Base-by-base conservation (phyloP, 306 rosid species). In the Trifolium subterraneum region DNA sequence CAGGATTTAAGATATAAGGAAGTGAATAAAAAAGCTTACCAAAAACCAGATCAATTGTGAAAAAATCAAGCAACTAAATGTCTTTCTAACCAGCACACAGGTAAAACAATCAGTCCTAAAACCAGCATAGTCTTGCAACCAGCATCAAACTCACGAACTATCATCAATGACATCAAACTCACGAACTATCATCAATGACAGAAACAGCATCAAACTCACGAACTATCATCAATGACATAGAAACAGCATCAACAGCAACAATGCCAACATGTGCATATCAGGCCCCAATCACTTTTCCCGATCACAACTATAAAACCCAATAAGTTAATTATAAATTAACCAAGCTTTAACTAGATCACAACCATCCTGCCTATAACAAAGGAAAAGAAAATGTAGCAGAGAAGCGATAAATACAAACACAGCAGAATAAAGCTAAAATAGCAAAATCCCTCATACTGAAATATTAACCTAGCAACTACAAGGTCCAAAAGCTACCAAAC, bases 301-400 rank as follows among this genome's bases (percentile, higher is more conserved):
- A 84, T 78, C 90, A 83, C 62, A 90, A 80, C 98, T 90, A 92
- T 92, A 92, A 92, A 88, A 85, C 89, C 92, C 92, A 88, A 87
- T 78, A 88, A 87, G 88, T 86, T 86, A 76, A 81, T 44, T 65
- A 84, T 84, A 74, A 86, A 75, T 73, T 78, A 73, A 85, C 68
- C 23, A 38, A 70, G 71, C 47, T 44, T 79, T 23, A 44, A 77
- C 48, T 65, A 75, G 64, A 71, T 60, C 48, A 81, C 58, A 67
- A 60, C 45, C 78, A 81, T 54, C 66, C 69, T 61, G 52, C 16
- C 6, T 27, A 71, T 56, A 73, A 29, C 62, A 18, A 9, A 44
- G 22, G 62, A 71, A 68, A 19, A 56, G 59, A 76, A 73, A 58
- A 62, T 38, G 47, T 22, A 61, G 45, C 55, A 42, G 52, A 7